These are phyloP conservation scores for Zygoascus tannicola DNA, from an alignment of 805 yeast species.

Conservation along the genomic window DNA sequence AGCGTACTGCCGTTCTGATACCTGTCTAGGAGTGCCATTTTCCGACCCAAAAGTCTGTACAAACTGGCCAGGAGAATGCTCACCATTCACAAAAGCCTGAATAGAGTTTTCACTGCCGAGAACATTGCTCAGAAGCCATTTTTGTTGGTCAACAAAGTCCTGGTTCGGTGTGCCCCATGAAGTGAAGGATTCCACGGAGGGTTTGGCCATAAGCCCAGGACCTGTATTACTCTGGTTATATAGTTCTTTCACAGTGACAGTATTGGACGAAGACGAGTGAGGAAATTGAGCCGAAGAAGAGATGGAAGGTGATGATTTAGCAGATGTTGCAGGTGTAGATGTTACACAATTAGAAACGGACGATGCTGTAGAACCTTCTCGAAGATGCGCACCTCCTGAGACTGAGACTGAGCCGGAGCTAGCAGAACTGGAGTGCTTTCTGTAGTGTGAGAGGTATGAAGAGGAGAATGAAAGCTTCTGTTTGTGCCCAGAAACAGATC, in stretches of 20 bases:
- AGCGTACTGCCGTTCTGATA: background rate
- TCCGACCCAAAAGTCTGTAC: background rate
- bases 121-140: slow-evolving; percentile 16
- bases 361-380: background rate
- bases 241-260: background rate
- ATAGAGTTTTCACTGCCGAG: background rate
- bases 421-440: background rate
- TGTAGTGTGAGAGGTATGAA: background rate
- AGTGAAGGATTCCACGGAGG: slow-evolving; percentile 17
- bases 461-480: background rate
- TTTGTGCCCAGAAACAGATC: background rate
- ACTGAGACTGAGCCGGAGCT: background rate
- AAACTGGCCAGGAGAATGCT: background rate
- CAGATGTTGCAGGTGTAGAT: slow-evolving; percentile 3
- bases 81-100: background rate
- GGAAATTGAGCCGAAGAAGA: background rate
- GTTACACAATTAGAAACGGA: background rate
- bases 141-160: slow-evolving; percentile 22
- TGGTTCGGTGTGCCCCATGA: slow-evolving; percentile 18
- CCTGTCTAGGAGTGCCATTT: background rate
- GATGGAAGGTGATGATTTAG: background rate
- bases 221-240: background rate
- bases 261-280: background rate
- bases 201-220: slow-evolving; percentile 6
- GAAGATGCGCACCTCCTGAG: background rate